phyloP scores from a whole-genome alignment of 306 rosid genomes.

The Castanospermum australe region DNA sequence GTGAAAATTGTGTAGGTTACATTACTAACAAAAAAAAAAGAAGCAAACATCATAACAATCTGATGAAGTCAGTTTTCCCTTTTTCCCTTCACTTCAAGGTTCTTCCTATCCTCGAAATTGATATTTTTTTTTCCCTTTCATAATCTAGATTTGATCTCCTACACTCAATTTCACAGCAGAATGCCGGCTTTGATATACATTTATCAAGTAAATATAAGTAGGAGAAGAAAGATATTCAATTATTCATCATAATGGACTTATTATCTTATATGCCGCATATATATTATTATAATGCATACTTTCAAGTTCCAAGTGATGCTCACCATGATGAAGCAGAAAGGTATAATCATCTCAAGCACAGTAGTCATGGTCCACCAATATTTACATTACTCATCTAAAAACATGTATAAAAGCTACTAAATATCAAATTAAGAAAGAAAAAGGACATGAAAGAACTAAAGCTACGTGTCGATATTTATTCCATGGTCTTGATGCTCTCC shows the following conservation, averaged over 20 bases:
- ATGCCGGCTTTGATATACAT: neutral
- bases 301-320: conserved; percentile 47
- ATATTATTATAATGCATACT: conserved; percentile 32
- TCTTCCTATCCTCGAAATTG: neutral
- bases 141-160: neutral
- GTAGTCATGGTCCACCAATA: conserved; percentile 47
- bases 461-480: conserved; percentile 16
- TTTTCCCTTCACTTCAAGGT: neutral
- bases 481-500: conserved; percentile 24
- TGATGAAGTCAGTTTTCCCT: neutral
- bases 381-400: conserved; percentile 20
- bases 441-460: conserved; percentile 18
- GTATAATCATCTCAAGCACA: conserved; percentile 41
- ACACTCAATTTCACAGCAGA: neutral
- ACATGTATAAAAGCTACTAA: conserved; percentile 10
- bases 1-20: neutral
- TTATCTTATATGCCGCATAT: conserved; percentile 3
- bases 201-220: neutral
- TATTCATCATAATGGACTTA: conserved; percentile 29
- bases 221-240: neutral
- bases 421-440: conserved; percentile 16
- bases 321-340: conserved; percentile 62
- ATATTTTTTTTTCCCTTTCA: neutral
- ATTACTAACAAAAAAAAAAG: neutral
- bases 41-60: neutral